These are phyloP conservation scores for Leishmania arabica DNA, from an alignment of 208 protist genomes.

Conservation along the genomic window DNA sequence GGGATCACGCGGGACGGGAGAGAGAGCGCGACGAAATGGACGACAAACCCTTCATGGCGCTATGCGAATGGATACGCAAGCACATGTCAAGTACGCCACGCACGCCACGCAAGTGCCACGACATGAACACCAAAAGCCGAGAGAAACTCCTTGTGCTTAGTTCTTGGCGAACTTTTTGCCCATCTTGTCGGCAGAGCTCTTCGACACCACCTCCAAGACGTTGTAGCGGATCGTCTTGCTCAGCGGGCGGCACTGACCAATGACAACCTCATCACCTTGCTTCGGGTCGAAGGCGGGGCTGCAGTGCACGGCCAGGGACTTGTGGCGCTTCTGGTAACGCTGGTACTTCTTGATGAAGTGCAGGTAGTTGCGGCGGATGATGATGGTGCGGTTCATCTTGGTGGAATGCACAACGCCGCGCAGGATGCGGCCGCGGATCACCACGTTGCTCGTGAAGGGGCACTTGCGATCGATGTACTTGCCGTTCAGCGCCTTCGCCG, in stretches of 20 bases:
- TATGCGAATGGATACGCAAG: not conserved
- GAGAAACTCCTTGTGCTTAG: slow-evolving; percentile 17
- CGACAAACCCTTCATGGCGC: not conserved
- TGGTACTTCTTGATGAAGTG: slow-evolving; percentile 99
- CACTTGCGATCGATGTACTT: slow-evolving; percentile 99
- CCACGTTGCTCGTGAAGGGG: slow-evolving; percentile 99
- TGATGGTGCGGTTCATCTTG: slow-evolving; percentile 99
- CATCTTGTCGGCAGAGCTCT: slow-evolving; percentile 84
- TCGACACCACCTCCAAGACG: slow-evolving; percentile 96
- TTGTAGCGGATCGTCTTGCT: slow-evolving; percentile 99
- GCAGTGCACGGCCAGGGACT: slow-evolving; percentile 98
- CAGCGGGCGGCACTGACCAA: slow-evolving; percentile 99
- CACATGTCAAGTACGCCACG: not conserved
- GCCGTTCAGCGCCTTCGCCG: slow-evolving; percentile 97
- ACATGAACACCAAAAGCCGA: not conserved
- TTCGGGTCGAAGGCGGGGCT: slow-evolving; percentile 98
- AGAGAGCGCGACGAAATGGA: not conserved
- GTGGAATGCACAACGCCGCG: slow-evolving; percentile 97
- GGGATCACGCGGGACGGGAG: not conserved
- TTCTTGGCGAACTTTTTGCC: slow-evolving; percentile 91
- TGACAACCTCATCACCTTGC: slow-evolving; percentile 98
- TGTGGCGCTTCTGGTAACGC: slow-evolving; percentile 99
- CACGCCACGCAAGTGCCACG: not conserved
- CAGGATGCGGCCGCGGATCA: slow-evolving; percentile 99
- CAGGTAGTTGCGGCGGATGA: slow-evolving; percentile 99